A percentile compares a stretch with the other conserved stretches of the same genome.
Evolutionary conservation across 1,139 yeast genomes (phyloP).

Genomic region (Lodderomyces orthopsilosis): DNA sequence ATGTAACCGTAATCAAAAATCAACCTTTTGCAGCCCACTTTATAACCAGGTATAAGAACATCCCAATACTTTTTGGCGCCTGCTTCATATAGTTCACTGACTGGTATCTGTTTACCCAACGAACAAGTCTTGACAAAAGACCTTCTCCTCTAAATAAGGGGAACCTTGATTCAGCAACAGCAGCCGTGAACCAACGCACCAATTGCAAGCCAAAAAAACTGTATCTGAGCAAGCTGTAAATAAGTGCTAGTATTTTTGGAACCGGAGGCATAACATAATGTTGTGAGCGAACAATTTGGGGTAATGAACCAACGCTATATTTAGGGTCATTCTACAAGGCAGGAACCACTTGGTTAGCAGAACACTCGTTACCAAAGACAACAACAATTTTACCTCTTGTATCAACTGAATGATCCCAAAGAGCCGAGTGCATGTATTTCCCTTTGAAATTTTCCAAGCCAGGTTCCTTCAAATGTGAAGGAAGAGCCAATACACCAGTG

Average conservation of each 20-base stretch:
- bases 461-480: constrained; percentile 26
- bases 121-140: constrained; percentile 21
- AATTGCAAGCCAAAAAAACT: constrained; percentile 26
- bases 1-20: constrained; percentile 39
- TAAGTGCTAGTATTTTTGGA: constrained; percentile 19
- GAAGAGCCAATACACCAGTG: constrained; percentile 40
- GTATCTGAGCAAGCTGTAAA: constrained; percentile 26
- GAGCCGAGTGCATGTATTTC: constrained; percentile 45
- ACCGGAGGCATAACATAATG: constrained; percentile 44
- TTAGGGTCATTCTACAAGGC: constrained; percentile 25
- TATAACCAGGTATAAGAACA: constrained; percentile 34
- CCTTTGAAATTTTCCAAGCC: constrained; percentile 47
- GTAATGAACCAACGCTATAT: constrained; percentile 26
- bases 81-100: constrained; percentile 30
- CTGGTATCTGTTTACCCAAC: constrained; percentile 22
- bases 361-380: constrained; percentile 44
- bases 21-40: constrained; percentile 44
- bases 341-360: constrained; percentile 43
- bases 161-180: constrained; percentile 31
- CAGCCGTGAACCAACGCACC: constrained; percentile 28
- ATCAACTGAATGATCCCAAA: constrained; percentile 44
- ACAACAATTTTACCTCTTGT: constrained; percentile 34
- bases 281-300: constrained; percentile 36
- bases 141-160: constrained; percentile 38
- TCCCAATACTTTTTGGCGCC: constrained; percentile 37